A percentile compares a stretch with the other conserved stretches of the same genome.
Conservation (phyloP, 1,284 basidiomycete genomes). For the Pseudozyma hubeiensis region DNA sequence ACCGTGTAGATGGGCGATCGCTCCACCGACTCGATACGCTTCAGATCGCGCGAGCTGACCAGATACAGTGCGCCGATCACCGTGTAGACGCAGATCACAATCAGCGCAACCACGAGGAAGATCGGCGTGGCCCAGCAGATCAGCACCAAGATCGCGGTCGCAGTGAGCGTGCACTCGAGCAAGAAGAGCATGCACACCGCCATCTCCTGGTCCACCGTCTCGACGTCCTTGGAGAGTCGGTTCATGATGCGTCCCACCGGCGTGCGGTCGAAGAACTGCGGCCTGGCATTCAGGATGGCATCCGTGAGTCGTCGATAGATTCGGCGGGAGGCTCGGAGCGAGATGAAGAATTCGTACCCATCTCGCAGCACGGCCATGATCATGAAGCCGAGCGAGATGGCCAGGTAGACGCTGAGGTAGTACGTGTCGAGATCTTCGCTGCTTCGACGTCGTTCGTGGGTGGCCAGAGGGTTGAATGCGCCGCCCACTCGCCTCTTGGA, state of each 20-base stretch:
- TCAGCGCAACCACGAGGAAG: slow-evolving; percentile 51
- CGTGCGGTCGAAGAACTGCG: slow-evolving; percentile 66
- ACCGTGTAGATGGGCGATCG: slow-evolving; percentile 68
- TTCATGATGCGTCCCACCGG: slow-evolving; percentile 68
- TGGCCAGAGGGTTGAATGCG: neutral
- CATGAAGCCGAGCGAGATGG: slow-evolving; percentile 57
- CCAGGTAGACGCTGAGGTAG: slow-evolving; percentile 61
- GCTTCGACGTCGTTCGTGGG: slow-evolving; percentile 10
- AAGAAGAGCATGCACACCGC: slow-evolving; percentile 54
- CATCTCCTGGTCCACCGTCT: slow-evolving; percentile 68
- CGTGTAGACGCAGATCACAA: slow-evolving; percentile 60
- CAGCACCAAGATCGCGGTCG: slow-evolving; percentile 57
- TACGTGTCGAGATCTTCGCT: slow-evolving; percentile 53
- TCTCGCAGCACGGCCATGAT: slow-evolving; percentile 57
- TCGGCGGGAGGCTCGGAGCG: slow-evolving; percentile 57
- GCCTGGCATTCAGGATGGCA: slow-evolving; percentile 82
- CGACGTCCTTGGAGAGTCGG: slow-evolving; percentile 66
- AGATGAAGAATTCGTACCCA: slow-evolving; percentile 53
- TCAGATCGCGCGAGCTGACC: slow-evolving; percentile 65
- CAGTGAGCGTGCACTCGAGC: slow-evolving; percentile 54
- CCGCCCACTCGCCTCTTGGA: too few species aligned
- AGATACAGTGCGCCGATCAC: slow-evolving; percentile 66
- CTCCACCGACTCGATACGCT: slow-evolving; percentile 66
- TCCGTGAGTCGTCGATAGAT: slow-evolving; percentile 75
- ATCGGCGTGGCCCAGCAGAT: slow-evolving; percentile 65